Percentiles rank a stretch among this genome's conserved stretches.
These are phyloP conservation scores for Phoma herbarum DNA, from an alignment of 2,329 filamentous ascomycete species.

Conservation along the genomic window DNA sequence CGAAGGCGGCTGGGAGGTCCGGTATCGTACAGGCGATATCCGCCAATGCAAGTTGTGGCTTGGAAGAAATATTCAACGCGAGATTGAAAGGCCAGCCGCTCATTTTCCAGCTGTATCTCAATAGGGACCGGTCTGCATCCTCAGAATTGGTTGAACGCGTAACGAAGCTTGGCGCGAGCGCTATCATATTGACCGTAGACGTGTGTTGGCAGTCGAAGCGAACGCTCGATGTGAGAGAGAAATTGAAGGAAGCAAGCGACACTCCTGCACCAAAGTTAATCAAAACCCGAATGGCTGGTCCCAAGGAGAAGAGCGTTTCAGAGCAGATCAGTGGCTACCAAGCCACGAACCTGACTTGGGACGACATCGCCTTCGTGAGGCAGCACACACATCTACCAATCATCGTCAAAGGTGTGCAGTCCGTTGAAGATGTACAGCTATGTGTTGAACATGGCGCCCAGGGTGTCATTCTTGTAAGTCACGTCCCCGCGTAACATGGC, in stretches of 20 bases:
- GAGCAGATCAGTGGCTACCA: constrained; percentile 16
- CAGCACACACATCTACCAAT: constrained; percentile 11
- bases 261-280: background rate
- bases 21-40: constrained; percentile 11
- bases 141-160: constrained; percentile 11
- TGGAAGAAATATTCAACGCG: constrained; percentile 13
- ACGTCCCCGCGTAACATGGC: background rate
- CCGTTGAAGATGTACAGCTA: constrained; percentile 7
- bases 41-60: constrained; percentile 8
- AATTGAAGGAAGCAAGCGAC: constrained; percentile 1
- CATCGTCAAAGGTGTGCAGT: constrained; percentile 11
- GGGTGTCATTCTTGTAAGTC: constrained; percentile 11
- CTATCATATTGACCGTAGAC: constrained; percentile 12
- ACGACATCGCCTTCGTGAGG: constrained; percentile 5
- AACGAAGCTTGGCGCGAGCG: constrained; percentile 9
- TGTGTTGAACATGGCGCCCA: constrained; percentile 9
- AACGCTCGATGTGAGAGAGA: constrained; percentile 13
- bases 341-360: constrained; percentile 10
- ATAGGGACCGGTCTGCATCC: constrained; percentile 9
- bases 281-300: background rate
- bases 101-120: constrained; percentile 13
- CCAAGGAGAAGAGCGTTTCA: constrained; percentile 4
- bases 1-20: constrained; percentile 1
- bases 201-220: constrained; percentile 14
- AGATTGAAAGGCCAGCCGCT: constrained; percentile 8